Base-by-base conservation (phyloP, 768 basidiomycete genomes). In the Clitopilus passeckerianus region DNA sequence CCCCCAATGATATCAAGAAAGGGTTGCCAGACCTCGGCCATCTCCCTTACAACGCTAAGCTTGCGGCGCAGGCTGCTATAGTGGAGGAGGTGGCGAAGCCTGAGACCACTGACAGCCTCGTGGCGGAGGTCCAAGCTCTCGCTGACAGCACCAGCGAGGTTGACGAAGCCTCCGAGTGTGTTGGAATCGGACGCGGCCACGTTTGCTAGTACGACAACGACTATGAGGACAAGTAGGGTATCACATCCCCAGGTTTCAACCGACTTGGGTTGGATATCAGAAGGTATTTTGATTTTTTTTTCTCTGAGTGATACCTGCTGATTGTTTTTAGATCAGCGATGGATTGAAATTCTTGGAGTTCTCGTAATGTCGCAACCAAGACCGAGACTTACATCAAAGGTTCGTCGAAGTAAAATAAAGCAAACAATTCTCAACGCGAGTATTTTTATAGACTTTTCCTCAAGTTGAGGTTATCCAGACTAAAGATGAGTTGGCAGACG, bases 401-500 rank as follows among this genome's bases (percentile, higher is more conserved):
- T 46, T 46, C n/a, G 44, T 46, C n/a, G n/a, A n/a, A n/a, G n/a
- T n/a, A n/a, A n/a, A n/a, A n/a, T n/a, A n/a, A n/a, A n/a, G n/a
- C n/a, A n/a, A n/a, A n/a, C n/a, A n/a, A n/a, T n/a, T n/a, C n/a
- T n/a, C n/a, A n/a, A n/a, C n/a, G n/a, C n/a, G n/a, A n/a, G n/a
- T n/a, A n/a, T n/a, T n/a, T n/a, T n/a, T n/a, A n/a, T n/a, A n/a
- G n/a, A 59, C 61, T 37, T 53, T 64, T 46, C 61, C 61, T 1
- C 54, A 27, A 16, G 54, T 64, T 7, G 61, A 60, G 22, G 55
- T 57, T 20, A 27, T 60, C 10, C 34, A 46, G 14, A 43, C 34
- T 15, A 14, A 57, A 7, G 7, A 37, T 16, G 59, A 60, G 8
- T 60, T 53, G 23, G 62, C 30, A n/a, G 57, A 57, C 33, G 61